These are phyloP conservation scores for Lentinula sp. DNA, from an alignment of 768 basidiomycete species.

Conservation along the genomic window DNA sequence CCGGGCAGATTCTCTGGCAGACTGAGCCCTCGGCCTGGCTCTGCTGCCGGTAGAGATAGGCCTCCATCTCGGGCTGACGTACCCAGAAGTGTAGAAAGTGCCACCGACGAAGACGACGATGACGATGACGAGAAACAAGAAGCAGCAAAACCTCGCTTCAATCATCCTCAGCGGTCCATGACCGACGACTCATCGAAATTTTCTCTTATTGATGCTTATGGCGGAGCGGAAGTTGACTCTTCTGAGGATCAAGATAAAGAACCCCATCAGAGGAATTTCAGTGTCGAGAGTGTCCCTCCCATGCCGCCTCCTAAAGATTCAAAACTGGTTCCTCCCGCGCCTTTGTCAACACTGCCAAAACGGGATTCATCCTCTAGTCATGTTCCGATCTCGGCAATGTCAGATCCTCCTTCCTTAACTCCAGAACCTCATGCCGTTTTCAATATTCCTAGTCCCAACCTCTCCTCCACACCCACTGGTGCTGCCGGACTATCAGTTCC, in stretches of 20 bases:
- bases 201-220: slow-evolving; percentile 1
- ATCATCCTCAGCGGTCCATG: slow-evolving; percentile 8
- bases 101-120: slow-evolving; percentile 66
- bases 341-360: not conserved
- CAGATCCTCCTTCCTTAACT: slow-evolving; percentile 3
- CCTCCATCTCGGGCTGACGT: slow-evolving; percentile 65
- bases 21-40: slow-evolving; percentile 3
- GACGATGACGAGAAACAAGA: slow-evolving; percentile 30
- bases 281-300: slow-evolving; percentile 23
- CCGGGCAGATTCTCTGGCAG: not conserved
- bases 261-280: not conserved
- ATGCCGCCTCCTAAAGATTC: slow-evolving; percentile 39
- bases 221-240: not conserved
- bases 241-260: not conserved
- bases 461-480: not conserved
- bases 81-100: slow-evolving; percentile 67
- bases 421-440: not conserved
- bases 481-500: not conserved
- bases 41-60: slow-evolving; percentile 28
- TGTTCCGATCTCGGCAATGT: slow-evolving; percentile 4
- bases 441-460: not conserved
- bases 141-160: not conserved
- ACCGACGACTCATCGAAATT: not conserved
- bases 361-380: slow-evolving; percentile 8
- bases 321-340: slow-evolving; percentile 15